phyloP scores from a whole-genome alignment of 1,284 basidiomycete species.

The Trametes polyzona region DNA sequence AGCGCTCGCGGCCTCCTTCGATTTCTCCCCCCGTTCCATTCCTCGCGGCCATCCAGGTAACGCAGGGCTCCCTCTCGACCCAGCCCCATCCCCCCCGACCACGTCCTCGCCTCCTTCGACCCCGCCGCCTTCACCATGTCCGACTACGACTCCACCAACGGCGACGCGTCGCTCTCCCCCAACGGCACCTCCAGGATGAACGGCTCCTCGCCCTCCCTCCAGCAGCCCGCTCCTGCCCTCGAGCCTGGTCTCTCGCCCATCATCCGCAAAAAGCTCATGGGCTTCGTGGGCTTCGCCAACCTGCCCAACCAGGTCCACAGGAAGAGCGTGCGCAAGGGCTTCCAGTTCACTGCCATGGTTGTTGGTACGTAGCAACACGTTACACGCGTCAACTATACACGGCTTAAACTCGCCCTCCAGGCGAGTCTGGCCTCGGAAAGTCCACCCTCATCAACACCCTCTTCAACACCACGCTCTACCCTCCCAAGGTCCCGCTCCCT shows the following conservation, averaged over 20 bases:
- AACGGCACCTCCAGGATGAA: slow-evolving; percentile 57
- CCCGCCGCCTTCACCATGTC: slow-evolving; percentile 55
- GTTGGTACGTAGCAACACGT: slow-evolving; percentile 74
- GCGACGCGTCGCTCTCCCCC: slow-evolving; percentile 53
- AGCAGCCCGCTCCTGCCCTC: slow-evolving; percentile 40
- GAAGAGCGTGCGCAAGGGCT: slow-evolving; percentile 94
- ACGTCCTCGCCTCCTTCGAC: slow-evolving; percentile 22
- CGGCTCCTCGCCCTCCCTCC: slow-evolving; percentile 63
- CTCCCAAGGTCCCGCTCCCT: slow-evolving; percentile 80
- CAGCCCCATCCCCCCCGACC: slow-evolving; percentile 29
- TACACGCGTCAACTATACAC: slow-evolving; percentile 27
- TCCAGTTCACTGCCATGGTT: slow-evolving; percentile 97
- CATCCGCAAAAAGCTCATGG: slow-evolving; percentile 91
- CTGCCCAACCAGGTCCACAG: slow-evolving; percentile 97
- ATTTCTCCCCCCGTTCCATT: slow-evolving; percentile 51
- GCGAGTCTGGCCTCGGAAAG: slow-evolving; percentile 97
- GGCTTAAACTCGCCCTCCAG: slow-evolving; percentile 45
- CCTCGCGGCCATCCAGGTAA: slow-evolving; percentile 39
- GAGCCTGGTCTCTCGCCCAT: slow-evolving; percentile 55
- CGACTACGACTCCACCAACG: slow-evolving; percentile 69
- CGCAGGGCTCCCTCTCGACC: slow-evolving; percentile 24
- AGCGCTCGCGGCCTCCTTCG: slow-evolving; percentile 46
- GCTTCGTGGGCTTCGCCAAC: slow-evolving; percentile 90
- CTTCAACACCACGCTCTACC: slow-evolving; percentile 94
- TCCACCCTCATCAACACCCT: slow-evolving; percentile 97